Evolutionary conservation across 1,284 basidiomycete species (phyloP), one percentile per base, ranked within the genome.

Genomic region (Ganoderma sp.): DNA sequence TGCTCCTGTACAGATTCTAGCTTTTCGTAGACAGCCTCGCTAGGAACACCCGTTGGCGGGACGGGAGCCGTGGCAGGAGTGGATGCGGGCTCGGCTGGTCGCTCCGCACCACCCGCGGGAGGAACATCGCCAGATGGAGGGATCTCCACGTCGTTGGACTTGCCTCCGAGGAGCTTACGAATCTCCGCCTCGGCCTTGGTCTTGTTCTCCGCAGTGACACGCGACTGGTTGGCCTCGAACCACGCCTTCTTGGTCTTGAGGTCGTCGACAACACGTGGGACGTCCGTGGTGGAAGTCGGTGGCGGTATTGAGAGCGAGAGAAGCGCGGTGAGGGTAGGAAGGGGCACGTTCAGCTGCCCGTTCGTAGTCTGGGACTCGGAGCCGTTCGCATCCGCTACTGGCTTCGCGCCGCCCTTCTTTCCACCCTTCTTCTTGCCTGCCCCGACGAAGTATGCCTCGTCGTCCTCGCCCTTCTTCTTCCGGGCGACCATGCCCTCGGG

Each of bases 221-320:
- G 87, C 43, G 83, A 83, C 78, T 92, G 92, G 79, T 94, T 92
- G 15, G 87, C 89, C 78, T 94, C 89, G 79, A 91, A 99, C 96
- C 97, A 99, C 56, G 92, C 87, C 82, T 95, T 96, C 87, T 99
- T 99, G 66, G 90, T 94, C 81, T 93, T 92, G 67, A 99, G 85
- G 78, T 98, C 95, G 76, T 95, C 92, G 69, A 99, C 85, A 45
- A 96, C 90, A 64, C 95, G 92, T 63, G 90, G 86, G 42, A 97
- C 86, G 77, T 99, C 97, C 15, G 86, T 84, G 60, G 87, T 81
- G 54, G 90, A 91, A 10, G 90, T 84, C 0, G 98, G 98, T 28
- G 96, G 94, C 37, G 96, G 90, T 77, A 99, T 99, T 63, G 95
- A 95, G 42, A 99, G 86, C 17, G 89, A 84, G 67, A 98, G 87